phyloP scores from a whole-genome alignment of 83 land plant genomes.

The Diphasiastrum complanatum region DNA sequence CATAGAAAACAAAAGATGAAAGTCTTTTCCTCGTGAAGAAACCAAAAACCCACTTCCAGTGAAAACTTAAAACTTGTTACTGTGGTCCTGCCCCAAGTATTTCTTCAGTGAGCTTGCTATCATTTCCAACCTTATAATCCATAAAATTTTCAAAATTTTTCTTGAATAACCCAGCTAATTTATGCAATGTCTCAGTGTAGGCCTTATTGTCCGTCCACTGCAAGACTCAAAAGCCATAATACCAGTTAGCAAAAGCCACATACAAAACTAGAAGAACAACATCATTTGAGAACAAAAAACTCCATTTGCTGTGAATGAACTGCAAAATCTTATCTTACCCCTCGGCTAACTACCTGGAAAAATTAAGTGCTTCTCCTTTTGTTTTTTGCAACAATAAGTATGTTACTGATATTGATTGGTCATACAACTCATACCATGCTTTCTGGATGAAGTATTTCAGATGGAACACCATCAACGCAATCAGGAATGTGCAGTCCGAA shows the following conservation, averaged over 20 bases:
- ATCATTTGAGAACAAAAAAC: neutral
- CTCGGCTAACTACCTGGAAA: neutral
- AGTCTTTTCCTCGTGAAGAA: too few relatives aligned
- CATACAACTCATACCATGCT: slow-evolving; percentile 10
- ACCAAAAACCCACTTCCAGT: too few relatives aligned
- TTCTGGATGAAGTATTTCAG: slow-evolving; percentile 23
- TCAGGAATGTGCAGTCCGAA: slow-evolving; percentile 22
- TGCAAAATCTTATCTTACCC: neutral
- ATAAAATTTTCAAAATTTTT: slow-evolving; percentile 21
- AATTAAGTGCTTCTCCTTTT: neutral
- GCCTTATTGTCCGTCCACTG: slow-evolving; percentile 24
- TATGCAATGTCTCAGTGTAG: slow-evolving; percentile 17
- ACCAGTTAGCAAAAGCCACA: neutral
- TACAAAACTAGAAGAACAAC: neutral
- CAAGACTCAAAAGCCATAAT: neutral
- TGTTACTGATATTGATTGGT: neutral
- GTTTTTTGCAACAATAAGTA: neutral
- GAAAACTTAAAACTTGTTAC: too few relatives aligned
- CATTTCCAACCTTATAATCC: slow-evolving; percentile 22
- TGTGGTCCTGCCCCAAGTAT: slow-evolving; percentile 23
- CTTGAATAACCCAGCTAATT: slow-evolving; percentile 24
- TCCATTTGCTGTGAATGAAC: too few relatives aligned
- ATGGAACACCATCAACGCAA: slow-evolving; percentile 16
- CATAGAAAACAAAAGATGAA: too few relatives aligned
- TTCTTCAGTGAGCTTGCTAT: slow-evolving; percentile 15